phyloP scores from a whole-genome alignment of 768 basidiomycete genomes.

The Rhodotorula kratochvilovae region DNA sequence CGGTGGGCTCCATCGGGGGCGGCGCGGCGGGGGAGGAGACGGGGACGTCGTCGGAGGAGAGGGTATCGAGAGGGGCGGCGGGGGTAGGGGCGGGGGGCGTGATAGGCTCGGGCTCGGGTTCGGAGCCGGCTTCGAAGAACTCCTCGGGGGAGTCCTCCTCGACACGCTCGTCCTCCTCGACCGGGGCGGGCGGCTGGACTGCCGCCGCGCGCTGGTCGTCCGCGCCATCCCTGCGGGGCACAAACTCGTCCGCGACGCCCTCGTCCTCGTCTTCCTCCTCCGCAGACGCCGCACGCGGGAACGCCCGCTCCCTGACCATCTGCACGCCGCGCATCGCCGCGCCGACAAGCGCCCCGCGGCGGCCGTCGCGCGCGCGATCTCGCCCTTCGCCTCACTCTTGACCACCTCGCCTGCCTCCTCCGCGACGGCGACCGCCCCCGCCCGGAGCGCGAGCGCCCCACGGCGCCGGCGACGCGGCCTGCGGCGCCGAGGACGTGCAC shows the following conservation, averaged over 20 bases:
- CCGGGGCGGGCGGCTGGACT: not conserved
- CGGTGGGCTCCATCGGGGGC: too few species aligned
- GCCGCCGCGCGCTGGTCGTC: too few species aligned
- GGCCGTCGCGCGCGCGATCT: constrained; percentile 6
- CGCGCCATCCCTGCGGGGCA: not conserved
- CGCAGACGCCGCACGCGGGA: not conserved
- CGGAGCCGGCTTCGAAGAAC: not conserved
- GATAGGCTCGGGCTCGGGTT: too few species aligned
- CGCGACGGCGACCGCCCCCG: not conserved
- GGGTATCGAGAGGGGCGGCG: too few species aligned
- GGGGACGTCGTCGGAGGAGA: too few species aligned
- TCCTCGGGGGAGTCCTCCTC: not conserved
- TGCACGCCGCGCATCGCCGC: not conserved
- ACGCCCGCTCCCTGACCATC: not conserved
- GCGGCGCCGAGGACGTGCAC: constrained; percentile 55
- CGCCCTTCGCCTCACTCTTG: not conserved
- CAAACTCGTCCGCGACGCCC: not conserved
- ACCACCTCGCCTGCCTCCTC: not conserved
- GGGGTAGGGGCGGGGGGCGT: too few species aligned
- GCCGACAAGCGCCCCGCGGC: constrained; percentile 2
- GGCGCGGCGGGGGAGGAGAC: too few species aligned
- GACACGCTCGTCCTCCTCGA: too few species aligned
- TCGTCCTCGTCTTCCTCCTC: not conserved
- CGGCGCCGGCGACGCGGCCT: not conserved
- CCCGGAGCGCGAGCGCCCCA: not conserved